Base-by-base conservation (phyloP, 2,329 filamentous ascomycete species). In the Calonectria pauciramosa region DNA sequence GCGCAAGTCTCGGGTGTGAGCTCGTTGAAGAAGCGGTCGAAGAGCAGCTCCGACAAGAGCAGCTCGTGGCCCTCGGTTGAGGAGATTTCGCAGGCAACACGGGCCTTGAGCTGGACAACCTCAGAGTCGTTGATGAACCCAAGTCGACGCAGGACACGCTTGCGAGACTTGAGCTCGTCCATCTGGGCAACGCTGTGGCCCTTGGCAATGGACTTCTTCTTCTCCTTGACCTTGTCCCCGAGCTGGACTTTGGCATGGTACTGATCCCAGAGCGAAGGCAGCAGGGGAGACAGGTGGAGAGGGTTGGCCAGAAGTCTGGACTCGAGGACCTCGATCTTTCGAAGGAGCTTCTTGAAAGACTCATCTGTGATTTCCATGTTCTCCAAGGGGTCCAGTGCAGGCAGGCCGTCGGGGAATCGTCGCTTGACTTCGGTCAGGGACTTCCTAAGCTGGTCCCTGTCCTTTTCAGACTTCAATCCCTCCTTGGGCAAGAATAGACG, bases 21-120 rank as follows among this genome's bases (percentile, higher is more conserved):
- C 82, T 98, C 96, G 83, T 99, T 99, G 90, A 99, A 99, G 90
- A 98, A 99, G 49, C 96, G 92, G 85, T 99, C 97, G 86, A 99
- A 99, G 0, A 99, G 90, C 34, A 99, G 89, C 85, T 99, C 97
- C 16, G 95, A 96, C 7, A 99, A 90, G 77, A 99, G 93, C 52
- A 99, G 89, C 84, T 99, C 97, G 82, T 99, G 97, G 44, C 96
- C 97, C 79, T 93, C 92, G 2, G 91, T 93, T 0, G 96, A 98
- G 76, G 95, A 98, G 78, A 99, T 99, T 86, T 99, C 96, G 86
- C 97, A 99, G 2, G 97, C 97, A 4, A 99, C 97, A 71, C 97
- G 95, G 14, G 96, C 97, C 87, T 99, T 99, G 82, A 99, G 91
- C 87, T 99, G 94, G 11, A 99, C 96, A 1, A 99, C 96, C 84